phyloP scores from a whole-genome alignment of 768 basidiomycete genomes.

The Lactarius quietus region DNA sequence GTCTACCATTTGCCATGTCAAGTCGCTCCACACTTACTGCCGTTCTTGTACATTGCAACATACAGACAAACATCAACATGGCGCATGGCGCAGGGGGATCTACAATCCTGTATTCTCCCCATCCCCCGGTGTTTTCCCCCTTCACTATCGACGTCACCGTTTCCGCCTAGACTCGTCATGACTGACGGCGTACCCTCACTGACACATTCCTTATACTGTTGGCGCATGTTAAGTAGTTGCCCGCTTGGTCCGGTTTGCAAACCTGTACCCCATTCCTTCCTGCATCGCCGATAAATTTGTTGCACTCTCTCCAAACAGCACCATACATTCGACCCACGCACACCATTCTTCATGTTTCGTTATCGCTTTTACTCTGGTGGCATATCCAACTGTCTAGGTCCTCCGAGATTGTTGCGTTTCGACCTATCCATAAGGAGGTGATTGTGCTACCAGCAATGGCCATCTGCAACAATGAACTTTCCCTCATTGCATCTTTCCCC shows the following conservation, averaged over 20 bases:
- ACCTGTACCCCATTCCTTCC: background rate
- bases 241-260: background rate
- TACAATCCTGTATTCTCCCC: slow-evolving; percentile 32
- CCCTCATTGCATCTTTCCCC: background rate
- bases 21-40: background rate
- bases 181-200: background rate
- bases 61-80: background rate
- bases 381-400: background rate
- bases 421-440: background rate
- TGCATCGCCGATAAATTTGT: background rate
- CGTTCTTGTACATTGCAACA: background rate
- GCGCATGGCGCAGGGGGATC: slow-evolving; percentile 29
- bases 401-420: background rate
- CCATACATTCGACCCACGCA: background rate
- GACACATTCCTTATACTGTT: background rate
- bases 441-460: background rate
- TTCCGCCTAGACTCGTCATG: slow-evolving; percentile 23
- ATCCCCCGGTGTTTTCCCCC: slow-evolving; percentile 38
- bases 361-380: background rate
- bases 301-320: background rate
- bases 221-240: background rate
- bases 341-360: background rate
- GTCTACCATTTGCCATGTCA: background rate
- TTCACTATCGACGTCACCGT: slow-evolving; percentile 53
- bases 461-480: background rate